Evolutionary conservation across 2,329 filamentous ascomycete species (phyloP).

Genomic region (Lachnellula willkommii): DNA sequence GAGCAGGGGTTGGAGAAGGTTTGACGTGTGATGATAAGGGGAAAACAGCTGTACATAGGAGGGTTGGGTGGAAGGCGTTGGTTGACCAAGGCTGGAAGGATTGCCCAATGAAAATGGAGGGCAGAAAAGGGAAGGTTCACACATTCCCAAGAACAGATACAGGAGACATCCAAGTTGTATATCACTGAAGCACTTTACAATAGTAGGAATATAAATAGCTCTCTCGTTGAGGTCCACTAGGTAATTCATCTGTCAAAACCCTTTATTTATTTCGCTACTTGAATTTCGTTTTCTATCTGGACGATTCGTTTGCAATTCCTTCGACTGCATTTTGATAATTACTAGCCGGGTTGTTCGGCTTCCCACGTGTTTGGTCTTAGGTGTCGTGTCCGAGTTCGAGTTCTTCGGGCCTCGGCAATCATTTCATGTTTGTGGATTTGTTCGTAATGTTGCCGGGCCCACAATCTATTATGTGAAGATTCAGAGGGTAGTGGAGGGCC

Average conservation of each 20-base stretch:
- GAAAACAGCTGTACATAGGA: not conserved
- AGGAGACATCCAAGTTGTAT: not conserved
- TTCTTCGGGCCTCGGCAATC: constrained; percentile 3
- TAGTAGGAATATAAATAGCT: not conserved
- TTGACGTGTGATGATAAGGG: constrained; percentile 4
- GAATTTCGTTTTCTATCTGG: not conserved
- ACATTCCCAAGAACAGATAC: not conserved
- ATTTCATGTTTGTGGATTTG: constrained; percentile 18
- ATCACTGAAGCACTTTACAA: not conserved
- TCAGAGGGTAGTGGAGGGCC: constrained; percentile 1
- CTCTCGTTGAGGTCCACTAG: not conserved
- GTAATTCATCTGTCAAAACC: not conserved
- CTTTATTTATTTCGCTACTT: not conserved
- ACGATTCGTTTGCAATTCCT: constrained; percentile 3
- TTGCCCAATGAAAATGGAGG: not conserved
- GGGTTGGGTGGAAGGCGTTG: not conserved
- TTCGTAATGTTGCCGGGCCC: constrained; percentile 2
- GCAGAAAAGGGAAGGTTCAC: not conserved
- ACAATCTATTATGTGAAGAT: not conserved
- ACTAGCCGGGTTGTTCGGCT: not conserved
- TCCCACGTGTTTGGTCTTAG: not conserved
- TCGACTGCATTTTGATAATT: constrained; percentile 1
- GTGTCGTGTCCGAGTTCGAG: not conserved
- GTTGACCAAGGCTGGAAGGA: not conserved
- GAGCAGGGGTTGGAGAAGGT: not conserved